Evolutionary conservation across 257 asterid genomes (phyloP).

Genomic region (Henckelia pumila): DNA sequence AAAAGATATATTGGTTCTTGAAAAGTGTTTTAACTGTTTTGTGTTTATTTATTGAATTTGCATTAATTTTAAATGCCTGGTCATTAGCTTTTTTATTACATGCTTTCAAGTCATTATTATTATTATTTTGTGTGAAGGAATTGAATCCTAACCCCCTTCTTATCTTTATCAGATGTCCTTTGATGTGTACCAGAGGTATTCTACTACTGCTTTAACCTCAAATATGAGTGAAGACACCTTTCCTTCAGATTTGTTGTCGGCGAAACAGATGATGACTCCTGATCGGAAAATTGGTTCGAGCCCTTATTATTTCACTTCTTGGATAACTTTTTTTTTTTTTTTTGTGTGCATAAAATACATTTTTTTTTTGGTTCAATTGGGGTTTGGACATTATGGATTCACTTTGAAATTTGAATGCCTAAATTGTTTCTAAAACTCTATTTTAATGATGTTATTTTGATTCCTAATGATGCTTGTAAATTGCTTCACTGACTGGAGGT

Average conservation of each 20-base stretch:
- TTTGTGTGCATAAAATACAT: neutral
- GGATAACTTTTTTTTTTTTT: no score
- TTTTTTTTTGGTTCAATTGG: neutral
- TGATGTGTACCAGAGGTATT: conserved; percentile 38
- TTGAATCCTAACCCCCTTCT: neutral
- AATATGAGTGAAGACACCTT: conserved; percentile 40
- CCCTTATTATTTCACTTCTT: conserved; percentile 11
- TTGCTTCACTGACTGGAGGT: neutral
- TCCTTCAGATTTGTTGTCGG: conserved; percentile 49
- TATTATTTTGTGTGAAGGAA: neutral
- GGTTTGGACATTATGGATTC: neutral
- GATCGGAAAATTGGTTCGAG: conserved; percentile 61
- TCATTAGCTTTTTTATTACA: neutral
- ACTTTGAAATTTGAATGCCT: neutral
- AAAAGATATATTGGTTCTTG: neutral
- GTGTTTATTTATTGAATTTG: neutral
- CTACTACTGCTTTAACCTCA: conserved; percentile 48
- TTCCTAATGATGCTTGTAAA: neutral
- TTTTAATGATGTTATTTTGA: neutral
- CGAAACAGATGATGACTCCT: conserved; percentile 41
- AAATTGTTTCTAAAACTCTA: neutral
- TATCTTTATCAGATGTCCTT: conserved; percentile 30
- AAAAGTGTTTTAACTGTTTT: no score
- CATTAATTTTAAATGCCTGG: neutral
- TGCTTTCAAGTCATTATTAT: neutral